Percentiles rank a stretch among this genome's conserved stretches.
These are phyloP conservation scores for Collariella sp. DNA, from an alignment of 495 filamentous ascomycete genomes.

Conservation along the genomic window DNA sequence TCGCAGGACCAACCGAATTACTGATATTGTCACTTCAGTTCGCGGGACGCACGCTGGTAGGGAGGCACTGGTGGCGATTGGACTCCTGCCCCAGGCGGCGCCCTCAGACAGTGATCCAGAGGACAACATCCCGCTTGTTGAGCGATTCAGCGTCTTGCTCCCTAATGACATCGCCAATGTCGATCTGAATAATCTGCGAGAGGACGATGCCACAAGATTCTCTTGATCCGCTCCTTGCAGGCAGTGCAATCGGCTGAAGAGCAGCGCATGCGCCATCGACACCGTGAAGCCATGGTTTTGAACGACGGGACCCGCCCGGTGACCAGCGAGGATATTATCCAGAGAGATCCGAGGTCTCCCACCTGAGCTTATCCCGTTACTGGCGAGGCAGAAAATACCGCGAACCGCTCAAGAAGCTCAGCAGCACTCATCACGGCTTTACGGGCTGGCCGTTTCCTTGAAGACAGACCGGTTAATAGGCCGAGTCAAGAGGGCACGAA, in stretches of 20 bases:
- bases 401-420: not conserved
- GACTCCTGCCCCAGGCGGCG: slow-evolving; percentile 26
- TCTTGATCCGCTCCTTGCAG: slow-evolving; percentile 34
- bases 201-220: slow-evolving; percentile 19
- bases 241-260: slow-evolving; percentile 38
- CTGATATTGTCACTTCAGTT: slow-evolving; percentile 34
- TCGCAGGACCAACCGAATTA: slow-evolving; percentile 38
- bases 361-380: not conserved
- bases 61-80: slow-evolving; percentile 34
- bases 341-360: slow-evolving; percentile 30
- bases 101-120: slow-evolving; percentile 12
- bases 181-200: slow-evolving; percentile 26
- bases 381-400: not conserved
- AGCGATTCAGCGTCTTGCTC: slow-evolving; percentile 27
- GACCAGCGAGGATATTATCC: slow-evolving; percentile 51
- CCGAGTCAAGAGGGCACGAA: too few species aligned
- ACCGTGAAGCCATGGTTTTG: slow-evolving; percentile 57
- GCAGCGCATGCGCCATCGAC: slow-evolving; percentile 43
- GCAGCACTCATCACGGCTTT: not conserved
- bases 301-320: slow-evolving; percentile 51
- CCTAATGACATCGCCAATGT: slow-evolving; percentile 27
- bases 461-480: not conserved
- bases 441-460: not conserved
- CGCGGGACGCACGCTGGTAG: slow-evolving; percentile 29
- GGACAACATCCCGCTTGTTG: slow-evolving; percentile 4